Evolutionary conservation across 495 filamentous ascomycete genomes (phyloP), one percentile per base, ranked within the genome.

Genomic region (Darksidea phi): DNA sequence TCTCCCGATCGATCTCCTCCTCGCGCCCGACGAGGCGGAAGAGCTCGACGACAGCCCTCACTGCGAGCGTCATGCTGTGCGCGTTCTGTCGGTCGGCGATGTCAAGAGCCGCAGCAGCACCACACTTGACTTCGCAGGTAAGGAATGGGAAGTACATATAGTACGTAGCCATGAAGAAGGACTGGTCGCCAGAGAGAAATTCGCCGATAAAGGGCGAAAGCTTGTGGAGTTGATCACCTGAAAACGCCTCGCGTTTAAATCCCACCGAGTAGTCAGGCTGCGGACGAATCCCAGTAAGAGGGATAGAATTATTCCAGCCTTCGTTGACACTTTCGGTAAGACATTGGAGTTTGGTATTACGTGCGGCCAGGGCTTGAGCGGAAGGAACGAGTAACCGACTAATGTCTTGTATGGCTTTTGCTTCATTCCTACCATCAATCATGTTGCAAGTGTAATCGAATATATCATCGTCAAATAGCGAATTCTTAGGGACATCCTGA

Each of bases 111-210:
- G 66, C 65, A 42, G 64, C 62, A 48, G 68, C 67, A 45, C 73
- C 67, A 36, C 67, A 73, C 64, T 76, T 77, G 15, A 75, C 70
- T 60, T 77, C 73, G 25, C 64, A 66, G 1, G 72, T 73, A 3
- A 77, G 59, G 64, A 75, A 77, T 18, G 72, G 75, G 46, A 76
- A 74, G 52, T 72, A 73, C 67, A 77, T 77, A 23, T 72, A 52
- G 46, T 61, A 66, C 20, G 59, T 67, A 36, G 63, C 63, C 50
- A 54, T 58, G 21, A 62, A 63, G 48, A 37, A 67, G 20, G 59
- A 67, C 36, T 25, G 18, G 37, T 57, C 43, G n/a, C 32, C 20
- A 25, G n/a, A n/a, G n/a, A 61, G n/a, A 34, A 63, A 52, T 25
- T 64, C 36, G 43, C 57, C 48, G 20, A 61, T 37, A 38, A 54